These are phyloP conservation scores for Irpex sp. DNA, from an alignment of 1,284 basidiomycete genomes.

Conservation along the genomic window DNA sequence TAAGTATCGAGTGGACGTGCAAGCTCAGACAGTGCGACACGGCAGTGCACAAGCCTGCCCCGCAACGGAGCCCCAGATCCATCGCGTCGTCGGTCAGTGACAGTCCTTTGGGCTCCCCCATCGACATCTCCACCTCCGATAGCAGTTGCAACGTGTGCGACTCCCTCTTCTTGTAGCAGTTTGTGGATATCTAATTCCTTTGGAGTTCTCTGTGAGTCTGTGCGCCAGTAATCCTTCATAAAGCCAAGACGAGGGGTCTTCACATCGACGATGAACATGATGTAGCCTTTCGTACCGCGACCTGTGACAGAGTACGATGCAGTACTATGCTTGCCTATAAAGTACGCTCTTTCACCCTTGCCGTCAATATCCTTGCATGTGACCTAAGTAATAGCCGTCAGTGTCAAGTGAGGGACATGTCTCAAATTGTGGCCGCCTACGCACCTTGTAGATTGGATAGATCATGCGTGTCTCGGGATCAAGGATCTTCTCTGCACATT, in stretches of 20 bases:
- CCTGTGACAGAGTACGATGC: background rate
- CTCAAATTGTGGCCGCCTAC: background rate
- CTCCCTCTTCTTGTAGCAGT: background rate
- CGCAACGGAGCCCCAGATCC: background rate
- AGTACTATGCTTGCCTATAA: background rate
- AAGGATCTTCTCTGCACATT: background rate
- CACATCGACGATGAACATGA: background rate
- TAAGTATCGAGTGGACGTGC: background rate
- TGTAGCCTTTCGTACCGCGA: background rate
- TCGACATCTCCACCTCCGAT: constrained; percentile 3
- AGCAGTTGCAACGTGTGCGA: background rate
- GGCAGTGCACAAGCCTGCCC: background rate
- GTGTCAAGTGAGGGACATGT: background rate
- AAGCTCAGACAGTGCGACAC: background rate
- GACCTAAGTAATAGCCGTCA: background rate
- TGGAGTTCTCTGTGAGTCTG: background rate
- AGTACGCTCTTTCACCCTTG: background rate
- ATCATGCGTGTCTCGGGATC: background rate
- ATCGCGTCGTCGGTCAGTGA: background rate
- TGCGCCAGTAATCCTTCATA: background rate
- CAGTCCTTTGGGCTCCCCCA: background rate
- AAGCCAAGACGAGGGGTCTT: background rate
- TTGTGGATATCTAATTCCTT: background rate
- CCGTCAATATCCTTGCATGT: background rate
- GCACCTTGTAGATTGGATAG: background rate